phyloP scores from a whole-genome alignment of 2,329 filamentous ascomycete genomes.

The Aspergillus sp. region DNA sequence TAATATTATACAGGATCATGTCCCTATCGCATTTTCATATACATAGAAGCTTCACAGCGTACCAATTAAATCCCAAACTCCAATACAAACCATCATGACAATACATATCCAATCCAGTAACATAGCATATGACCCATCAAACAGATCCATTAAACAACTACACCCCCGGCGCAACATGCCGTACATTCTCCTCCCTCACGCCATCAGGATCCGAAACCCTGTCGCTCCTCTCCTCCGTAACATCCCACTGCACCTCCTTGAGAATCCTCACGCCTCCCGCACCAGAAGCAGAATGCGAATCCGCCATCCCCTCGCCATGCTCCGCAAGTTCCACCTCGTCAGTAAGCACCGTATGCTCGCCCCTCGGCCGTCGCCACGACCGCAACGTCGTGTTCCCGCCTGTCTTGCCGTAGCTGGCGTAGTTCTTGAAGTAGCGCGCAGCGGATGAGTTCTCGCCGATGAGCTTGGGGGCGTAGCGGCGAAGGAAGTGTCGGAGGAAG shows the following conservation, averaged over 20 bases:
- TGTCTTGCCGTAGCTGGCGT: background rate
- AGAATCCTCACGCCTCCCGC: constrained; percentile 10
- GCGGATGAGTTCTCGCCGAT: constrained; percentile 10
- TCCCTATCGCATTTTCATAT: too few relatives aligned
- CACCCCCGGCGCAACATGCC: background rate
- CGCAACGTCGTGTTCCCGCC: constrained; percentile 1
- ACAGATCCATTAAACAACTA: too few relatives aligned
- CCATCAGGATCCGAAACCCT: background rate
- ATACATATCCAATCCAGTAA: too few relatives aligned
- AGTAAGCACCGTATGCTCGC: constrained; percentile 4
- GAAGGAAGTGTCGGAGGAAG: constrained; percentile 24
- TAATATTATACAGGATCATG: background rate
- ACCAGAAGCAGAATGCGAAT: too few relatives aligned
- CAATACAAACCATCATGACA: too few relatives aligned
- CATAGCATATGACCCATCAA: too few relatives aligned
- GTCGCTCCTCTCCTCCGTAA: constrained; percentile 11
- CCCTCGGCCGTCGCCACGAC: constrained; percentile 11
- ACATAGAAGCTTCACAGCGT: too few relatives aligned
- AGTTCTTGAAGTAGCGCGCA: constrained; percentile 11
- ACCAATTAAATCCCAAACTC: too few relatives aligned
- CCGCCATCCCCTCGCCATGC: constrained; percentile 9
- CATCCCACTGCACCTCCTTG: constrained; percentile 22
- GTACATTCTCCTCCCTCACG: background rate
- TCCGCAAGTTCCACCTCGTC: constrained; percentile 22
- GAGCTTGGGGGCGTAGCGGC: constrained; percentile 18